Conservation (phyloP, 768 basidiomycete genomes). For the Hypholoma fasciculare region DNA sequence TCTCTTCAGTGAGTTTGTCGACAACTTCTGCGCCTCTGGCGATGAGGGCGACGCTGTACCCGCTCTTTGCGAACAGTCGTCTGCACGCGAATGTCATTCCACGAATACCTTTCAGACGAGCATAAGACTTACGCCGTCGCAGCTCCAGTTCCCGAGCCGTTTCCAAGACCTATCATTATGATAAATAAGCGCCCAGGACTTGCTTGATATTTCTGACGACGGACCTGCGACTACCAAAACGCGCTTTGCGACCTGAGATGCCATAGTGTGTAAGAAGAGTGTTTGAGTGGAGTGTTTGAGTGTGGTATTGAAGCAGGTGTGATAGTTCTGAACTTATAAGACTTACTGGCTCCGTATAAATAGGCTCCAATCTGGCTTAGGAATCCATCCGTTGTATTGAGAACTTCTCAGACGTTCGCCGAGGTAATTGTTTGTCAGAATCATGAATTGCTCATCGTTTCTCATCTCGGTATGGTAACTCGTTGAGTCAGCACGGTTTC, state of each 20-base stretch:
- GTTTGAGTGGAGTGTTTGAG: neutral
- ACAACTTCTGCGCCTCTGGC: conserved; percentile 56
- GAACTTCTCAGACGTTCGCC: neutral
- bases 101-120: neutral
- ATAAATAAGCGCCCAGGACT: neutral
- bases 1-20: conserved; percentile 51
- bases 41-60: conserved; percentile 68
- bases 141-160: conserved; percentile 55
- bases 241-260: conserved; percentile 34
- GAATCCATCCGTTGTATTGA: neutral
- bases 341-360: neutral
- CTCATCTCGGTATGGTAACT: neutral
- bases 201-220: conserved; percentile 12
- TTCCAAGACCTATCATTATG: conserved; percentile 38
- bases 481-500: neutral
- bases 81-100: conserved; percentile 28
- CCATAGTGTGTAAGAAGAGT: neutral
- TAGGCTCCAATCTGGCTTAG: neutral
- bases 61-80: conserved; percentile 58
- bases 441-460: neutral
- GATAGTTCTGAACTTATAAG: neutral
- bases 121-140: conserved; percentile 48
- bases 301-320: neutral
- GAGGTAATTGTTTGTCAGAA: neutral
- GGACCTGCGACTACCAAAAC: conserved; percentile 60